phyloP scores from a whole-genome alignment of 2,329 filamentous ascomycete genomes.

The Paracorniculantispora psalliotae region DNA sequence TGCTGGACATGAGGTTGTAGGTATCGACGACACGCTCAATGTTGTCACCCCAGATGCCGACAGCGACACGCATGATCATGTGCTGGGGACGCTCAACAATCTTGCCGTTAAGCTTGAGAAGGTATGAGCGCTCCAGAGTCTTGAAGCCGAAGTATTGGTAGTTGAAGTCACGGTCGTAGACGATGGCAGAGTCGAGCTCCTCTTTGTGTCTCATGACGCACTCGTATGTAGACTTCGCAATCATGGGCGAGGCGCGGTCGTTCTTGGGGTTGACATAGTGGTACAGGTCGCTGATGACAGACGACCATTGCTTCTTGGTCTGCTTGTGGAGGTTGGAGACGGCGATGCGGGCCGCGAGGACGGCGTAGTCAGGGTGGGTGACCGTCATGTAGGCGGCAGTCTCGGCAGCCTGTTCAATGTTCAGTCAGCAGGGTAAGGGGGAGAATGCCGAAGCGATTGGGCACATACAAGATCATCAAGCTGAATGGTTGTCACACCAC shows the following conservation, averaged over 20 bases:
- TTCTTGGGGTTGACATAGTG: conserved; percentile 97
- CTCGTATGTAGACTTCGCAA: conserved; percentile 84
- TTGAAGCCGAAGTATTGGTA: conserved; percentile 99
- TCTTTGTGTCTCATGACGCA: conserved; percentile 94
- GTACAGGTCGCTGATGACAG: conserved; percentile 88
- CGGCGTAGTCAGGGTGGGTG: conserved; percentile 97
- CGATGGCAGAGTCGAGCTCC: conserved; percentile 96
- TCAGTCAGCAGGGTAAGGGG: not conserved
- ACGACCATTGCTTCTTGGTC: conserved; percentile 99
- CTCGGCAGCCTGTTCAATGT: conserved; percentile 76
- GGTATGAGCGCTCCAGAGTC: conserved; percentile 95
- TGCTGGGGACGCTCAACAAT: conserved; percentile 97
- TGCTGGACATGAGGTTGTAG: conserved; percentile 98
- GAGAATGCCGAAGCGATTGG: not conserved
- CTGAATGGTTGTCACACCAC: conserved; percentile 93
- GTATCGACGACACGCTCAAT: conserved; percentile 95
- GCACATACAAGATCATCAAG: conserved; percentile 86
- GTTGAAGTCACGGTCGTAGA: conserved; percentile 99
- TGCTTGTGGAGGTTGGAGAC: conserved; percentile 99
- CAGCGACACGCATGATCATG: conserved; percentile 99
- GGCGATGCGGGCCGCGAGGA: conserved; percentile 95
- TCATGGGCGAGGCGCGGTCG: conserved; percentile 80
- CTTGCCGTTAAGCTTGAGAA: conserved; percentile 91
- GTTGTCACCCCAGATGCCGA: conserved; percentile 93
- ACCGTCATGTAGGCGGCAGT: conserved; percentile 99